A percentile compares a stretch with the other conserved stretches of the same genome.
Conservation (phyloP, 2,329 filamentous ascomycete species). For the Fusarium ramigenum region DNA sequence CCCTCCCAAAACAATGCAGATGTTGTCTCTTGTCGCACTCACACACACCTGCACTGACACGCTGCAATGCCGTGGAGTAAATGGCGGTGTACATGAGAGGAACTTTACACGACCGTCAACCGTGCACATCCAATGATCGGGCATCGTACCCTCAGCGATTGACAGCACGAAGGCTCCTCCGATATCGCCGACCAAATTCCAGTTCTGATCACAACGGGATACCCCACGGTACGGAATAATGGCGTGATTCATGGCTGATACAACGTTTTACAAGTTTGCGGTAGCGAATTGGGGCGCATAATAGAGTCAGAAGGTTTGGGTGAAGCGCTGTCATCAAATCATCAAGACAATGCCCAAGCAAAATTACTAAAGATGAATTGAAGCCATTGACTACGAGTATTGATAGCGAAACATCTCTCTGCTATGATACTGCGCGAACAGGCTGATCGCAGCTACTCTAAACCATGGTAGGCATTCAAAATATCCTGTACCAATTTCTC, state of each 20-base stretch:
- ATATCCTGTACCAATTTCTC: neutral
- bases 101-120: neutral
- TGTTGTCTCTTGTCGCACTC: neutral
- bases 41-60: neutral
- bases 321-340: no score
- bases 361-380: no score
- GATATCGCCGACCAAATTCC: neutral
- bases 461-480: neutral
- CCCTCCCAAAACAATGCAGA: neutral
- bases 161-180: neutral
- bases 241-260: neutral
- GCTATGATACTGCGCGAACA: neutral
- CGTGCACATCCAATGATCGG: neutral
- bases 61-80: neutral
- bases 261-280: neutral
- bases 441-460: neutral
- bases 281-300: no score
- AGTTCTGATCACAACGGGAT: fast-evolving
- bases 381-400: neutral
- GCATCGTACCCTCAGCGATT: no score
- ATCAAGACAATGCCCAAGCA: no score
- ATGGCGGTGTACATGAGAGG: neutral
- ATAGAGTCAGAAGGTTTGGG: no score
- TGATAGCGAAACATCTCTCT: neutral
- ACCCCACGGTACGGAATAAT: neutral